Base-by-base conservation (phyloP, 2,329 filamentous ascomycete genomes). In the Epichloe coenophiala region DNA sequence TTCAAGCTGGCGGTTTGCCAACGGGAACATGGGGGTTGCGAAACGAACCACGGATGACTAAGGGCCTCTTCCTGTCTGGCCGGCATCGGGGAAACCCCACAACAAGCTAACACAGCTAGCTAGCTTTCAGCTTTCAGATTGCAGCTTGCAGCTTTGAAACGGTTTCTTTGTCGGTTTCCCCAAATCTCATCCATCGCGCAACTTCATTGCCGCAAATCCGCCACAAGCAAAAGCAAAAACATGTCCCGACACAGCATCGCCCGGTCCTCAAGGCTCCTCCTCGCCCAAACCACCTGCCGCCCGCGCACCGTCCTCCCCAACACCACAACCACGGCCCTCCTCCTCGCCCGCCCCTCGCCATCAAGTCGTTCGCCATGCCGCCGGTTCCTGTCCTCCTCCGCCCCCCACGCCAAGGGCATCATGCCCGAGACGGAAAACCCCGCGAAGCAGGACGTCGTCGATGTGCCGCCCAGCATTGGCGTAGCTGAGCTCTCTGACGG, bases 401-500 rank as follows among this genome's bases (percentile, higher is more conserved):
- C 19, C 47, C 54, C 53, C 27, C 52, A 54, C n/a, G 48, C 55
- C 58, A 70, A 75, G 59, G 77, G 78, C 53, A 74, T 83, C 58
- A 76, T 76, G 54, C 80, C 81, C n/a, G 74, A 79, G 54, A 75
- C 77, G 5, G 67, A 73, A 40, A 67, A 81, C 52, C 79, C 80
- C 9, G 62, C 68, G 40, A 71, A 74, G 56, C 58, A 74, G 53
- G 63, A 68, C 45, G 62, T 71, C 51, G 58, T 61, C 17, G 57
- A 52, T 56, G 65, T 55, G 48, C 64, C 55, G 64, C 71, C 58
- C 47, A 68, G 66, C 21, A 72, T 75, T 53, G 59, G 64, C 51
- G 65, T 85, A 1, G 80, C 83, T 2, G 74, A 85, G 46, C 72
- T 96, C 54, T 77, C 78, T 2, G 78, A 84, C 3, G 71, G 74